A percentile compares a stretch with the other conserved stretches of the same genome.
These are phyloP conservation scores for Cornus florida DNA, from an alignment of 148 eudicot species.

Conservation along the genomic window DNA sequence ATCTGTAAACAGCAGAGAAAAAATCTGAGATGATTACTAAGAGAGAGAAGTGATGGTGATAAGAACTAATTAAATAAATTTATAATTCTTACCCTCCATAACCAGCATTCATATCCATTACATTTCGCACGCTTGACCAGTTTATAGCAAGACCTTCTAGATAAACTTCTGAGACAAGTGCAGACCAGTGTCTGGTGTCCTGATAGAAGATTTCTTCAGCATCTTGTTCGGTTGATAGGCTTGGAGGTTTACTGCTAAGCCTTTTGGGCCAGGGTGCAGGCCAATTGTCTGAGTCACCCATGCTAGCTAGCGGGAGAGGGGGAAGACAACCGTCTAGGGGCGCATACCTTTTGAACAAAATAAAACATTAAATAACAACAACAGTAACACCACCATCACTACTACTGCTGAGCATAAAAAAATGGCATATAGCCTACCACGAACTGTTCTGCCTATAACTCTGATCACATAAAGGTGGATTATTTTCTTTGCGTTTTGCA, in stretches of 20 bases:
- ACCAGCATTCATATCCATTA: conserved; percentile 96
- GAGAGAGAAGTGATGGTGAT: neutral
- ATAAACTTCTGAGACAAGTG: conserved; percentile 71
- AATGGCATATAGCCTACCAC: conserved; percentile 46
- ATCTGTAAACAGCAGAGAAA: conserved; percentile 40
- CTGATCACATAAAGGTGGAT: conserved; percentile 65
- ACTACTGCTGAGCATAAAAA: neutral
- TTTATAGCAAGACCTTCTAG: conserved; percentile 54
- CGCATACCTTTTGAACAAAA: conserved; percentile 50
- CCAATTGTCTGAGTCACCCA: conserved; percentile 48
- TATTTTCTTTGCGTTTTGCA: conserved; percentile 45
- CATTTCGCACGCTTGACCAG: conserved; percentile 83
- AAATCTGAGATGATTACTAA: conserved; percentile 1
- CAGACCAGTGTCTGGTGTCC: conserved; percentile 73
- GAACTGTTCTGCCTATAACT: conserved; percentile 46
- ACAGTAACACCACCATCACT: neutral
- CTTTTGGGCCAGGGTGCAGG: conserved; percentile 87
- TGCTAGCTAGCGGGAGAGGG: conserved; percentile 36
- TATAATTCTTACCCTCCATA: conserved; percentile 77
- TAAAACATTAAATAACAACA: too few species aligned
- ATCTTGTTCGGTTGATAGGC: conserved; percentile 48
- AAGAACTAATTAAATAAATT: neutral
- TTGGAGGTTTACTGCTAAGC: conserved; percentile 56
- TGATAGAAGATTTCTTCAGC: conserved; percentile 51
- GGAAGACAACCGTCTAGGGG: conserved; percentile 78